These are phyloP conservation scores for Oenanthe javanica DNA, from an alignment of 140 eudicot species.

Conservation along the genomic window DNA sequence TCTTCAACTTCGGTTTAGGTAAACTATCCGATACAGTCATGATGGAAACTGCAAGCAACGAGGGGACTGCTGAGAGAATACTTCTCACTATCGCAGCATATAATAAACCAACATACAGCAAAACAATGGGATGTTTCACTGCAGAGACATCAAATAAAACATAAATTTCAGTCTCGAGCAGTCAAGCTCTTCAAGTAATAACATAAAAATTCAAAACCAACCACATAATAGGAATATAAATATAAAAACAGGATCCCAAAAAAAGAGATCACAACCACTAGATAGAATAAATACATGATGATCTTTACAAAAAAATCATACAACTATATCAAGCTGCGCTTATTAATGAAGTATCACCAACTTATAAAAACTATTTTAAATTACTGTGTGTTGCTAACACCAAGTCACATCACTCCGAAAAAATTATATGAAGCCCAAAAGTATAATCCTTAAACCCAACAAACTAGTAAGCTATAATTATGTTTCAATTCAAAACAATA, in stretches of 20 bases:
- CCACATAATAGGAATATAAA: not conserved
- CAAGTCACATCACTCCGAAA: not conserved
- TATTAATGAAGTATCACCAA: not conserved
- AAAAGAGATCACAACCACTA: not conserved
- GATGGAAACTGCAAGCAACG: slow-evolving; percentile 5
- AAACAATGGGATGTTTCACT: not conserved
- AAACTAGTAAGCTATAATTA: not conserved
- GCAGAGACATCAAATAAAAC: not conserved
- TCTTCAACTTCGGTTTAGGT: slow-evolving; percentile 19
- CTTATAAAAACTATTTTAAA: too few relatives aligned
- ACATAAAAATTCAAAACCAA: not conserved
- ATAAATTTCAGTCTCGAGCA: not conserved
- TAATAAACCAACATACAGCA: not conserved
- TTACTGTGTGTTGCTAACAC: not conserved
- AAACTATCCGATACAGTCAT: slow-evolving; percentile 14
- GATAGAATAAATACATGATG: not conserved
- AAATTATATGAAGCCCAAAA: not conserved
- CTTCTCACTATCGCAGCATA: not conserved
- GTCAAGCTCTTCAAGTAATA: not conserved
- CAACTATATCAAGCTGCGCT: not conserved
- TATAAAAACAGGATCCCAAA: not conserved
- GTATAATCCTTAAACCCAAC: not conserved
- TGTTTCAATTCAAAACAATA: not conserved
- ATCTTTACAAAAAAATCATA: not conserved
- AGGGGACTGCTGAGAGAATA: not conserved